These are phyloP conservation scores for Penstemon eatonii DNA, from an alignment of 257 asterid species.

Conservation along the genomic window DNA sequence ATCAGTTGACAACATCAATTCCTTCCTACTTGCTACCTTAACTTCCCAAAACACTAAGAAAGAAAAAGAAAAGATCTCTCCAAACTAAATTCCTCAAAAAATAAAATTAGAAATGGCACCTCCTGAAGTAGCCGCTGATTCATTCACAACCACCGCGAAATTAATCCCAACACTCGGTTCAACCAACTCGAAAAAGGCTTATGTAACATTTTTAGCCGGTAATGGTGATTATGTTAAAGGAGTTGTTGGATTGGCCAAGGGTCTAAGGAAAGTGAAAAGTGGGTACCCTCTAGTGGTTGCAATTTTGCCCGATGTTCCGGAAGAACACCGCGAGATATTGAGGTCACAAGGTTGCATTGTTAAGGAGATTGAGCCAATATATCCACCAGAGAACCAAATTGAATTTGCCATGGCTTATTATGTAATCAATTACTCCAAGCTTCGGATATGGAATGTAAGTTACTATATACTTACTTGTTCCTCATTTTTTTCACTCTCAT, in stretches of 20 bases:
- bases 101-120: constrained; percentile 41
- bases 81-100: not conserved
- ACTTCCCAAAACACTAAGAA: constrained; percentile 14
- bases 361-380: constrained; percentile 51
- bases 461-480: too few species aligned
- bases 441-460: constrained; percentile 61
- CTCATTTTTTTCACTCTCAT: too few species aligned
- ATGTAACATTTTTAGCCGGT: constrained; percentile 53
- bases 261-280: constrained; percentile 54
- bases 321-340: constrained; percentile 52
- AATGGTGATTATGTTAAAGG: constrained; percentile 58
- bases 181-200: constrained; percentile 32
- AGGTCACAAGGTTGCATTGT: constrained; percentile 54
- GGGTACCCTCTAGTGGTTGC: constrained; percentile 66
- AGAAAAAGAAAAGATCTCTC: constrained; percentile 2
- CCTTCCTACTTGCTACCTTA: constrained; percentile 15
- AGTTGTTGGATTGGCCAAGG: constrained; percentile 63
- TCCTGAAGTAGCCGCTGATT: constrained; percentile 23
- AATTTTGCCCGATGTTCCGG: constrained; percentile 55
- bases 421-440: constrained; percentile 64
- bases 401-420: constrained; percentile 62
- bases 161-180: constrained; percentile 21
- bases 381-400: constrained; percentile 51
- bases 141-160: constrained; percentile 29
- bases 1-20: constrained; percentile 5